Base-by-base conservation (phyloP, 2,329 filamentous ascomycete species). In the Leptographium lundbergii region DNA sequence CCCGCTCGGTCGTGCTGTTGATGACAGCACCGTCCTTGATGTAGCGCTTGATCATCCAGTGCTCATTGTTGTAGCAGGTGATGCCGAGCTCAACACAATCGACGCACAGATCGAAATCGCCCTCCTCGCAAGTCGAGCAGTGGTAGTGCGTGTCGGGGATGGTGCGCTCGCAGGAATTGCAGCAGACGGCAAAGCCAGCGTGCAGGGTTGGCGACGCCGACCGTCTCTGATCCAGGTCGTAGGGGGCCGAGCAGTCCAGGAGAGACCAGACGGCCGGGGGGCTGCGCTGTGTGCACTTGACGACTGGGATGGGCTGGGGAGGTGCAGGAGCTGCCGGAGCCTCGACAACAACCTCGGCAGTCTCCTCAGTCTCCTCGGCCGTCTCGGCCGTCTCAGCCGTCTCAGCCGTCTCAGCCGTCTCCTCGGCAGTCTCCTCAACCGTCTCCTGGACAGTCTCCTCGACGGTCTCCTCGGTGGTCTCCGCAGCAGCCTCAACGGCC, bases 21-120 rank as follows among this genome's bases (percentile, higher is more conserved):
- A 89, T 81, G 59, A 96, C 85, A 63, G 83, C 78, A 56, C 91
- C 92, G 61, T 91, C 81, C 67, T 86, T 79, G 62, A 96, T 82
- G 63, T 83, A 84, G 60, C 94, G 87, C 81, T 95, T 96, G 71
- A 97, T 92, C 72, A 99, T 78, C 91, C 91, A 96, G 74, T 99
- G 94, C 63, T 84, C 81, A 34, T 86, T 81, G 60, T 85, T 85
- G 63, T 85, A 81, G 76, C 95, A 99, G 48, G 88, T 81, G 60
- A 87, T 78, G 63, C 91, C 91, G 50, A 78, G 75, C 56, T 85
- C 80, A 54, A 96, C 83, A 67, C 94, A 99, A 6, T 77, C 72
- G 63, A 85, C 80, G 77, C 95, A 99, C 34, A 99, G 81, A 69
- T 99, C 94, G 67, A 91, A 99, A 71, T 99, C 94, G 48, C 92